A percentile compares a stretch with the other conserved stretches of the same genome.
Evolutionary conservation across 352 stramenopile species (phyloP).

Genomic region (Phytophthora europaea): DNA sequence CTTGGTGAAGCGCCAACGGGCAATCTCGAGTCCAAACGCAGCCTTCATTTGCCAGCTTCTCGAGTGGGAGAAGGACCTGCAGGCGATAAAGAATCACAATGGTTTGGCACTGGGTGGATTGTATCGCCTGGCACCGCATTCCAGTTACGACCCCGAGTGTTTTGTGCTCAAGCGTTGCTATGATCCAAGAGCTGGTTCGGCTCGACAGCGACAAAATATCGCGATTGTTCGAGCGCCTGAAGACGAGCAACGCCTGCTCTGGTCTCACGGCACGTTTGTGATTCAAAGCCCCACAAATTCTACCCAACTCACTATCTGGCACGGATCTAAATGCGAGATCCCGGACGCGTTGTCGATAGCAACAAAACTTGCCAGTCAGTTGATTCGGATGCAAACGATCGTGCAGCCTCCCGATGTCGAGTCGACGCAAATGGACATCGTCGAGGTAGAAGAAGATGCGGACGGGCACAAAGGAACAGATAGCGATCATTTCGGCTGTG

Average conservation of each 20-base stretch:
- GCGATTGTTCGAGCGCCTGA: slow-evolving; percentile 17
- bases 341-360: slow-evolving; percentile 29
- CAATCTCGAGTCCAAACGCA: slow-evolving; percentile 71
- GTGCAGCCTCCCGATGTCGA: neutral
- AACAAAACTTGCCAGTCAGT: slow-evolving; percentile 23
- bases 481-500: slow-evolving; percentile 50
- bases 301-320: slow-evolving; percentile 52
- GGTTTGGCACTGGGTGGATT: slow-evolving; percentile 27
- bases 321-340: slow-evolving; percentile 43
- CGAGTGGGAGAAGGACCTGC: slow-evolving; percentile 66
- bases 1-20: slow-evolving; percentile 53
- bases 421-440: slow-evolving; percentile 6
- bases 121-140: slow-evolving; percentile 59
- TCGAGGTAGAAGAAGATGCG: slow-evolving; percentile 13
- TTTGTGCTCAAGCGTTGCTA: slow-evolving; percentile 69
- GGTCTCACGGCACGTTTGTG: slow-evolving; percentile 56
- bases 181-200: slow-evolving; percentile 14
- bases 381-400: slow-evolving; percentile 36
- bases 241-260: slow-evolving; percentile 36
- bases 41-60: slow-evolving; percentile 78
- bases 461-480: slow-evolving; percentile 8
- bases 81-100: slow-evolving; percentile 11
- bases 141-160: slow-evolving; percentile 49
- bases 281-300: slow-evolving; percentile 32
- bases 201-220: slow-evolving; percentile 20